A percentile compares a stretch with the other conserved stretches of the same genome.
These are phyloP conservation scores for Triglochin maritima DNA, from an alignment of 106 monocot genomes.

Conservation along the genomic window DNA sequence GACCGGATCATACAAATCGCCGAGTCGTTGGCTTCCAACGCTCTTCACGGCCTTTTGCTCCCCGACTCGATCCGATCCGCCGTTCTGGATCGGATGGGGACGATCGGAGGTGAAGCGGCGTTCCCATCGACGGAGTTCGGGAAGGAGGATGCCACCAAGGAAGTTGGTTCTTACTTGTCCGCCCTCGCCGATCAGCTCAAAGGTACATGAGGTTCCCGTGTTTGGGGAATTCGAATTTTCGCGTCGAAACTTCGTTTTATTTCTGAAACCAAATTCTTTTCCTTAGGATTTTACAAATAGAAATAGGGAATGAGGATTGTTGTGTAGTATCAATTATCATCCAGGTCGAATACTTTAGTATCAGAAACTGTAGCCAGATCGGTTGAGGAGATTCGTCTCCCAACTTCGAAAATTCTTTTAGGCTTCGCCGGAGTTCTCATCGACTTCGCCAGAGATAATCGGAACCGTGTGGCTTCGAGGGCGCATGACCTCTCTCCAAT, in stretches of 20 bases:
- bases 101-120: not conserved
- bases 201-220: constrained; percentile 19
- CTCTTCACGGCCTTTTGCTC: constrained; percentile 25
- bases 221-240: not conserved
- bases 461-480: no score
- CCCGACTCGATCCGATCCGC: constrained; percentile 8
- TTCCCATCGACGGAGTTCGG: constrained; percentile 18
- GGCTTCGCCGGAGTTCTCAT: no score
- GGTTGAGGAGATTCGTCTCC: no score
- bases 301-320: not conserved
- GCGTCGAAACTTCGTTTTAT: not conserved
- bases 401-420: no score
- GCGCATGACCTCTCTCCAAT: no score
- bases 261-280: not conserved
- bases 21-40: constrained; percentile 24
- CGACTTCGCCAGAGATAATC: no score
- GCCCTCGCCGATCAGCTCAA: constrained; percentile 29
- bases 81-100: not conserved
- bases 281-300: not conserved
- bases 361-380: no score
- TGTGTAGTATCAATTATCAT: not conserved
- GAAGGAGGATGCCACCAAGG: constrained; percentile 9
- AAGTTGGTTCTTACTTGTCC: constrained; percentile 12
- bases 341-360: not conserved
- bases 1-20: constrained; percentile 17